These are phyloP conservation scores for Populus ilicifolia DNA, from an alignment of 345 rosid species.

Conservation along the genomic window DNA sequence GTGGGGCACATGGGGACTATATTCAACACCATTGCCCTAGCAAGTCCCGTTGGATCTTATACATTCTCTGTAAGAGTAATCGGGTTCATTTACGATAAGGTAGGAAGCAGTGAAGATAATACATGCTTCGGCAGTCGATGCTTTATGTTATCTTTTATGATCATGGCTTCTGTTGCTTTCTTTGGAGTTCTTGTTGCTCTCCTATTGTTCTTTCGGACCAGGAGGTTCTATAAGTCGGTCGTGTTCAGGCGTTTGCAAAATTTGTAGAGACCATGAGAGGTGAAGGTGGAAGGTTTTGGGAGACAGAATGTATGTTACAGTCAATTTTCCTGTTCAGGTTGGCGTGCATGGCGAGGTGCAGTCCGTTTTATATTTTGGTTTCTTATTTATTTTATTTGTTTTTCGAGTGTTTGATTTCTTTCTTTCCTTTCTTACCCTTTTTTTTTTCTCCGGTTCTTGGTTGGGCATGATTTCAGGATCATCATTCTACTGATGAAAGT, in stretches of 20 bases:
- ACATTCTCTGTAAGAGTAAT: slow-evolving; percentile 74
- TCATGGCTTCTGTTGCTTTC: slow-evolving; percentile 64
- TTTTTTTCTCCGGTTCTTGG: too few species aligned
- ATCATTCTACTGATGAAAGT: too few species aligned
- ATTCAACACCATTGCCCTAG: slow-evolving; percentile 73
- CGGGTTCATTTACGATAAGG: slow-evolving; percentile 67
- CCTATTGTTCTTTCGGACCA: slow-evolving; percentile 52
- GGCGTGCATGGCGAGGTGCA: too few species aligned
- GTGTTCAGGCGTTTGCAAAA: slow-evolving; percentile 41
- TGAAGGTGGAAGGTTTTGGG: neutral
- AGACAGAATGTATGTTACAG: too few species aligned
- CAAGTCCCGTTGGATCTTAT: slow-evolving; percentile 86
- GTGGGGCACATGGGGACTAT: slow-evolving; percentile 81
- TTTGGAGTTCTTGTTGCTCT: slow-evolving; percentile 55
- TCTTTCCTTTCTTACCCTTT: too few species aligned
- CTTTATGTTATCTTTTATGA: slow-evolving; percentile 70
- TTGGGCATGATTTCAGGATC: too few species aligned
- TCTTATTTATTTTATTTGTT: neutral
- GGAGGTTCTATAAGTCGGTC: slow-evolving; percentile 48
- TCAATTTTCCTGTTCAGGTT: too few species aligned
- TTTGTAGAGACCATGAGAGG: slow-evolving; percentile 1
- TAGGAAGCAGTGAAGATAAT: slow-evolving; percentile 41
- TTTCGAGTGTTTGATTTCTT: neutral
- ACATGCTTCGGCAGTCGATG: slow-evolving; percentile 63
- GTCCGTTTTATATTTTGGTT: too few species aligned